Percentiles rank a stretch among this genome's conserved stretches.
phyloP scores from a whole-genome alignment of 108 stramenopile species.

The Phaeodactylum tricornutum region DNA sequence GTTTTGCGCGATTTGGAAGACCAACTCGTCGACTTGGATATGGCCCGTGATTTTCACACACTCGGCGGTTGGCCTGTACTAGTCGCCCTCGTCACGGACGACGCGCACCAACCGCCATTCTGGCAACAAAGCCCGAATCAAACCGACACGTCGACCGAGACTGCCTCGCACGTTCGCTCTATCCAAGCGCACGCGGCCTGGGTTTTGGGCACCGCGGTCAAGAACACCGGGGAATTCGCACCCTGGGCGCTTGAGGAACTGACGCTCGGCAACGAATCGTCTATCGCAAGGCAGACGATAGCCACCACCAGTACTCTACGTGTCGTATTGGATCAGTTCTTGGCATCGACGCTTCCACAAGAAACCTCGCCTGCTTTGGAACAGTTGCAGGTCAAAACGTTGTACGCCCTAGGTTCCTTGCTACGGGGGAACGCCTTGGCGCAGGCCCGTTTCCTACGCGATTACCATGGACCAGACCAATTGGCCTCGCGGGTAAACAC shows the following conservation, averaged over 20 bases:
- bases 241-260: conserved; percentile 65
- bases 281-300: conserved; percentile 15
- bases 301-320: conserved; percentile 9
- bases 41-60: conserved; percentile 91
- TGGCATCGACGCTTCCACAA: no score
- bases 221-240: conserved; percentile 82
- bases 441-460: conserved; percentile 32
- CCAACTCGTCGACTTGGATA: conserved; percentile 85
- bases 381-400: conserved; percentile 11
- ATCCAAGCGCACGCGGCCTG: conserved; percentile 75
- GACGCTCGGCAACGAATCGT: conserved; percentile 1
- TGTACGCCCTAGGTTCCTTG: conserved; percentile 61
- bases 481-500: no score
- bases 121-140: conserved; percentile 10
- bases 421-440: conserved; percentile 63
- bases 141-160: neutral
- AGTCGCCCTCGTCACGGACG: conserved; percentile 48
- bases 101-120: conserved; percentile 24
- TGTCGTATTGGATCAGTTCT: conserved; percentile 1
- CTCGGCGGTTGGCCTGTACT: conserved; percentile 83
- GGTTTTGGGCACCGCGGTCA: conserved; percentile 85
- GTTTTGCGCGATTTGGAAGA: conserved; percentile 80
- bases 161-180: conserved; percentile 16
- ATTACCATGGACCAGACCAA: conserved; percentile 20
- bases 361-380: neutral